Percentiles rank a stretch among this genome's conserved stretches.
Evolutionary conservation across 2,329 filamentous ascomycete species (phyloP).

Genomic region (Colletotrichum chrysophilum): DNA sequence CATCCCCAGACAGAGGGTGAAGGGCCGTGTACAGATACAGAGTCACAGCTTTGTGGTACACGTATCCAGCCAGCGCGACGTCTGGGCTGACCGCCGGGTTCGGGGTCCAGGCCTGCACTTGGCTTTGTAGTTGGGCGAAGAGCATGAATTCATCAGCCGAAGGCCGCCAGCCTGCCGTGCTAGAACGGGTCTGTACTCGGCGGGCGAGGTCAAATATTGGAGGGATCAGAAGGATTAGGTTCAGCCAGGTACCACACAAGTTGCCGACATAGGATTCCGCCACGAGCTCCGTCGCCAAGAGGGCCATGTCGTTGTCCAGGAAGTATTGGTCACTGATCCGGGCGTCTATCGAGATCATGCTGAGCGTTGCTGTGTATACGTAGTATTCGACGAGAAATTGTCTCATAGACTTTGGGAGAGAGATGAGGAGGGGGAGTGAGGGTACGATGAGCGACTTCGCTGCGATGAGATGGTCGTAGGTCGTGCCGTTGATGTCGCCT

Average conservation of each 20-base stretch:
- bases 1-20: not conserved
- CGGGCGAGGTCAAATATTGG: constrained; percentile 48
- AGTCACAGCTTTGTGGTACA: not conserved
- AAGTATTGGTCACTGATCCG: constrained; percentile 32
- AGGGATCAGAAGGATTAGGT: constrained; percentile 40
- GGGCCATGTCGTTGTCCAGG: constrained; percentile 34
- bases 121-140: not conserved
- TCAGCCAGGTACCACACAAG: constrained; percentile 44
- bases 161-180: not conserved
- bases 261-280: constrained; percentile 38
- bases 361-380: constrained; percentile 49
- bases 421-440: not conserved
- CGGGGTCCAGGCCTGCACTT: not conserved
- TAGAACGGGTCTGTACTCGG: not conserved
- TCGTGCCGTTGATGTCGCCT: constrained; percentile 48
- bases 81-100: not conserved
- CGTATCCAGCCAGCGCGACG: not conserved
- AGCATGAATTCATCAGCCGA: not conserved
- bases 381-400: constrained; percentile 55
- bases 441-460: constrained; percentile 40
- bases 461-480: constrained; percentile 49
- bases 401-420: constrained; percentile 38
- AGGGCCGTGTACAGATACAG: not conserved
- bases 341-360: constrained; percentile 49
- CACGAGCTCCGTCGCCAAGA: constrained; percentile 32